phyloP scores from a whole-genome alignment of 192 early-diverging fungal species.

The Entomortierella lignicola region DNA sequence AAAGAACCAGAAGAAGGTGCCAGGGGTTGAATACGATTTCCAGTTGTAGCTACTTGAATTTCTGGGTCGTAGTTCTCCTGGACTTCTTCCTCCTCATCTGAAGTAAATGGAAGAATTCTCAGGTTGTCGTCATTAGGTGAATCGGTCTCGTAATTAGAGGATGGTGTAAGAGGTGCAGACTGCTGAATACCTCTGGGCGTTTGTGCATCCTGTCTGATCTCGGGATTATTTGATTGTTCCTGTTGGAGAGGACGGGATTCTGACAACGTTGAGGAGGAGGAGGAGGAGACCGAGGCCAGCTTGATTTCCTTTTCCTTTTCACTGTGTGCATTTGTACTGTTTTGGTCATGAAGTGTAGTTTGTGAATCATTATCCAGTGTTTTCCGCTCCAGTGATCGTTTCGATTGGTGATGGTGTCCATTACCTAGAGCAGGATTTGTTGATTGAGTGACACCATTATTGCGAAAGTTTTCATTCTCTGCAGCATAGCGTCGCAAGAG shows the following conservation, averaged over 20 bases:
- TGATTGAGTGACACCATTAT: conserved; percentile 8
- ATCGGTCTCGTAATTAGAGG: conserved; percentile 9
- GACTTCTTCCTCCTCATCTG: conserved; percentile 3
- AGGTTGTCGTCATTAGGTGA: not conserved
- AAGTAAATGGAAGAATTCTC: conserved; percentile 4
- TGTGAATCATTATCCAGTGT: conserved; percentile 6
- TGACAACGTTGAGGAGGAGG: not conserved
- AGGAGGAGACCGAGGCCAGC: conserved; percentile 16
- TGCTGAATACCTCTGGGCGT: not conserved
- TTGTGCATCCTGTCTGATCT: conserved; percentile 1
- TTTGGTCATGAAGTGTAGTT: not conserved
- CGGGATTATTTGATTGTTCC: not conserved
- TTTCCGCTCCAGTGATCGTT: conserved; percentile 18
- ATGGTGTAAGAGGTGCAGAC: conserved; percentile 11
- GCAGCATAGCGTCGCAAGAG: conserved; percentile 37
- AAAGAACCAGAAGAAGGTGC: not conserved
- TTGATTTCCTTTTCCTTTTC: conserved; percentile 13
- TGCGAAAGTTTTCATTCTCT: conserved; percentile 25
- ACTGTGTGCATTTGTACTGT: not conserved
- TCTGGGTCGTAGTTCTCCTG: conserved; percentile 19
- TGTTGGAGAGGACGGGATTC: conserved; percentile 5
- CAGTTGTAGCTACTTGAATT: conserved; percentile 15
- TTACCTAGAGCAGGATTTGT: no score
- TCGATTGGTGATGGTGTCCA: conserved; percentile 30
- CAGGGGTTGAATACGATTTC: conserved; percentile 10